These are phyloP conservation scores for Leccinum disarticulatum DNA, from an alignment of 768 basidiomycete genomes.

Conservation along the genomic window DNA sequence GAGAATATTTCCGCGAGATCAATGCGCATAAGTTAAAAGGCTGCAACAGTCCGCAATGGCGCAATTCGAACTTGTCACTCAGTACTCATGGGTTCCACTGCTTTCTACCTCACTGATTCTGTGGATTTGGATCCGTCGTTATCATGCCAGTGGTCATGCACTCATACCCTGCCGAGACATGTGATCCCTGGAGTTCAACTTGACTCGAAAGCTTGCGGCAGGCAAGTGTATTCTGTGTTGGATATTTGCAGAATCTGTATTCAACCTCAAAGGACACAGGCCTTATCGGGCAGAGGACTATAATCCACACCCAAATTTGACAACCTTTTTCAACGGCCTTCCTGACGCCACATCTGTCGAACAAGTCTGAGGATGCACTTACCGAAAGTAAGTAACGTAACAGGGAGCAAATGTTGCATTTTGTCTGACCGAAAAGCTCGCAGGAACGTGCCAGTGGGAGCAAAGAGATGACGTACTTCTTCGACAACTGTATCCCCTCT, in stretches of 20 bases:
- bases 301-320: not conserved
- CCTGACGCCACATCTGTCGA: not conserved
- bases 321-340: not conserved
- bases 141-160: no score
- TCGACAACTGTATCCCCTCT: not conserved
- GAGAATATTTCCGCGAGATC: no score
- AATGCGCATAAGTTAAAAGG: not conserved
- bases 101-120: not conserved
- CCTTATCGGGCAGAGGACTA: not conserved
- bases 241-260: not conserved
- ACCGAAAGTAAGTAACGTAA: constrained; percentile 6
- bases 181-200: not conserved
- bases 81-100: not conserved
- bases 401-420: not conserved
- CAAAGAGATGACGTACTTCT: not conserved
- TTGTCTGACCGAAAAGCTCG: not conserved
- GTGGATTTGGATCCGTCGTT: not conserved
- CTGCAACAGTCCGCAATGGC: accelerated
- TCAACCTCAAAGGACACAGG: constrained; percentile 1
- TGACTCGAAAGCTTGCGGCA: not conserved
- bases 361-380: not conserved
- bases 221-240: not conserved
- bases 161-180: not conserved
- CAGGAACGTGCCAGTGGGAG: constrained; percentile 1
- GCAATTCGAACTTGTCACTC: not conserved